phyloP scores from a whole-genome alignment of 371 early-diverging fungal genomes.

The Mortierella polycephala region DNA sequence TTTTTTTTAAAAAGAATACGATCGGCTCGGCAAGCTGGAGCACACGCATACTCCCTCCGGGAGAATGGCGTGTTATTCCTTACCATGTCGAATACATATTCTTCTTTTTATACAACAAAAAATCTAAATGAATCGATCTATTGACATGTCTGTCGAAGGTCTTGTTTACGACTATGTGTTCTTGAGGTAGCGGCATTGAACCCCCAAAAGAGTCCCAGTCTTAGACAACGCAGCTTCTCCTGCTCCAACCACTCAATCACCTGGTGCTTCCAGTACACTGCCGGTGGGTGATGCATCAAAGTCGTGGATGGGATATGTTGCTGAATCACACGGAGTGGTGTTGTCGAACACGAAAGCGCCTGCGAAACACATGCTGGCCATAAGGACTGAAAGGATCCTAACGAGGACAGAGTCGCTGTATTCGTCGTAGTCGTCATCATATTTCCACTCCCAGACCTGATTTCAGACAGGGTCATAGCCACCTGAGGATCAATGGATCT shows the following conservation, averaged over 20 bases:
- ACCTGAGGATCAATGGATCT: conserved; percentile 5
- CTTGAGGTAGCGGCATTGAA: conserved; percentile 24
- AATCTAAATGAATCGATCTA: neutral
- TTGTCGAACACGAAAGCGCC: conserved; percentile 18
- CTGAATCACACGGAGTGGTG: conserved; percentile 18
- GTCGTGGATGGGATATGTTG: conserved; percentile 35
- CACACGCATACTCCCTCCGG: neutral
- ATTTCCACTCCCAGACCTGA: neutral
- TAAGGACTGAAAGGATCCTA: conserved; percentile 11
- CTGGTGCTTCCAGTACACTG: conserved; percentile 50
- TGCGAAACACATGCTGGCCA: conserved; percentile 23
- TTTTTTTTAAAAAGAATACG: conserved; percentile 1
- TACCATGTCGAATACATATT: conserved; percentile 38
- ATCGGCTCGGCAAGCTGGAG: conserved; percentile 42
- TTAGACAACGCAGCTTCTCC: conserved; percentile 41
- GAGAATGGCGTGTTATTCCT: conserved; percentile 15
- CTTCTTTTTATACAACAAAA: neutral
- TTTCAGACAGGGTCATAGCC: neutral
- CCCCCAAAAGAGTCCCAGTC: conserved; percentile 47
- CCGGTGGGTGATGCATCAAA: conserved; percentile 39
- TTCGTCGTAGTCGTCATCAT: conserved; percentile 12
- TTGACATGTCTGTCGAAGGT: too few relatives aligned
- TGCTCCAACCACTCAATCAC: conserved; percentile 52
- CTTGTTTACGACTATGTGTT: conserved; percentile 20
- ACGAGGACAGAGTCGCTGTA: conserved; percentile 1